phyloP scores from a whole-genome alignment of 352 stramenopile species.

The Phytophthora sansomeana region DNA sequence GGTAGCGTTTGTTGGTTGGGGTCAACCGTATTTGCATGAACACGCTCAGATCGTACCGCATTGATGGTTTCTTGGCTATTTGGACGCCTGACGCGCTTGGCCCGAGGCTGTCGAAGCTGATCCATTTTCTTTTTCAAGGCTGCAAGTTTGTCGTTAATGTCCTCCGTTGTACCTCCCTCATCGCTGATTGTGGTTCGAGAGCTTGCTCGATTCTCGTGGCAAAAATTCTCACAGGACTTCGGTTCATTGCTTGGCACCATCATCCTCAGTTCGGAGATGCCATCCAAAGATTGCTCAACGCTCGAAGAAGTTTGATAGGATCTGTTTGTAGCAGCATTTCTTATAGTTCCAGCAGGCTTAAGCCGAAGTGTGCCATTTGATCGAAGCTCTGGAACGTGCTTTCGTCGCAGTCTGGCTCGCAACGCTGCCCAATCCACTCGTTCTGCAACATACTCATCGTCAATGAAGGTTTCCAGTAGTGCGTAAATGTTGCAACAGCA shows the following conservation, averaged over 20 bases:
- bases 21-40: not conserved
- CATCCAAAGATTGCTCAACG: constrained; percentile 49
- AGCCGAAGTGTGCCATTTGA: constrained; percentile 45
- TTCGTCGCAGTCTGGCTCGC: constrained; percentile 43
- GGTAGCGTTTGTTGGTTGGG: not conserved
- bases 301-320: constrained; percentile 8
- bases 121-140: constrained; percentile 70
- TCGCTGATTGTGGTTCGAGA: constrained; percentile 13
- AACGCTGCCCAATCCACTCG: constrained; percentile 63
- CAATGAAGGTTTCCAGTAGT: constrained; percentile 51
- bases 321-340: constrained; percentile 4
- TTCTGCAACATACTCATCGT: constrained; percentile 64
- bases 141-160: constrained; percentile 61
- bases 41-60: not conserved
- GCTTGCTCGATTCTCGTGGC: constrained; percentile 1
- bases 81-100: constrained; percentile 37
- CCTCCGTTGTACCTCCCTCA: constrained; percentile 19
- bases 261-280: constrained; percentile 51
- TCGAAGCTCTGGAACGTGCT: constrained; percentile 45
- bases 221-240: not conserved
- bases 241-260: constrained; percentile 24
- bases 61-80: constrained; percentile 18
- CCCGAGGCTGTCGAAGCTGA: constrained; percentile 53
- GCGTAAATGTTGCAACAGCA: constrained; percentile 52
- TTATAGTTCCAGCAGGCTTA: not conserved